A percentile compares a stretch with the other conserved stretches of the same genome.
Conservation (phyloP, 768 basidiomycete genomes). For the Xerocomellus dryophilus region DNA sequence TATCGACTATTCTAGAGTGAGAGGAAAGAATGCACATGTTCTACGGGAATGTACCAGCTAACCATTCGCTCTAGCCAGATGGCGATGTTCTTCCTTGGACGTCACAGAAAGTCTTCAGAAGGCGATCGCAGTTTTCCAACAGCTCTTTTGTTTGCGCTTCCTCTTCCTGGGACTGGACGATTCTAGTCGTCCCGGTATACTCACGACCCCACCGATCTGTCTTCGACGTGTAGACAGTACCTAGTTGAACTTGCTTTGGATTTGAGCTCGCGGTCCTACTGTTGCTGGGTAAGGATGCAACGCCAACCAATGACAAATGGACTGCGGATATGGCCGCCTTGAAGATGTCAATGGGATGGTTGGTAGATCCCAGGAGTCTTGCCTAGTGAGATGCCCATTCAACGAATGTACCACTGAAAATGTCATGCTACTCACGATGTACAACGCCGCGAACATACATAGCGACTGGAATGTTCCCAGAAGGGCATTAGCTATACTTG, state of each 20-base stretch:
- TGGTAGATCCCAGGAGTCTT: slow-evolving; percentile 61
- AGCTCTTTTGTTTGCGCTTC: slow-evolving; percentile 45
- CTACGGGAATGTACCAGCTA: neutral
- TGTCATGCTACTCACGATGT: slow-evolving; percentile 48
- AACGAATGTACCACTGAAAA: neutral
- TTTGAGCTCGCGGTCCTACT: slow-evolving; percentile 1
- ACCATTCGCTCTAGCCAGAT: slow-evolving; percentile 11
- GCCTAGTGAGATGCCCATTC: slow-evolving; percentile 42
- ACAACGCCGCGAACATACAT: slow-evolving; percentile 55
- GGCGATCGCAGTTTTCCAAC: slow-evolving; percentile 51
- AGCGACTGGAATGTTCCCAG: slow-evolving; percentile 44
- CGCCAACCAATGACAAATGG: slow-evolving; percentile 61
- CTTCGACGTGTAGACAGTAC: slow-evolving; percentile 51
- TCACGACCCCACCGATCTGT: slow-evolving; percentile 56
- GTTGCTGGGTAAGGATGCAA: slow-evolving; percentile 44
- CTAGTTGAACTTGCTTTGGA: slow-evolving; percentile 13
- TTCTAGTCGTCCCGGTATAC: slow-evolving; percentile 45
- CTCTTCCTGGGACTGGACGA: slow-evolving; percentile 53
- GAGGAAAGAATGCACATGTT: neutral
- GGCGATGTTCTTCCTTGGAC: slow-evolving; percentile 27
- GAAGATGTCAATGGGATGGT: slow-evolving; percentile 60
- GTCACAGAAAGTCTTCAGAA: slow-evolving; percentile 42
- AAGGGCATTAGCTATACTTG: slow-evolving; percentile 54
- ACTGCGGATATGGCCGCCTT: slow-evolving; percentile 67
- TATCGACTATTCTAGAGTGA: neutral